Percentiles rank a stretch among this genome's conserved stretches.
Conservation (phyloP, 1,284 basidiomycete species). For the Microbotryum scabiosae region DNA sequence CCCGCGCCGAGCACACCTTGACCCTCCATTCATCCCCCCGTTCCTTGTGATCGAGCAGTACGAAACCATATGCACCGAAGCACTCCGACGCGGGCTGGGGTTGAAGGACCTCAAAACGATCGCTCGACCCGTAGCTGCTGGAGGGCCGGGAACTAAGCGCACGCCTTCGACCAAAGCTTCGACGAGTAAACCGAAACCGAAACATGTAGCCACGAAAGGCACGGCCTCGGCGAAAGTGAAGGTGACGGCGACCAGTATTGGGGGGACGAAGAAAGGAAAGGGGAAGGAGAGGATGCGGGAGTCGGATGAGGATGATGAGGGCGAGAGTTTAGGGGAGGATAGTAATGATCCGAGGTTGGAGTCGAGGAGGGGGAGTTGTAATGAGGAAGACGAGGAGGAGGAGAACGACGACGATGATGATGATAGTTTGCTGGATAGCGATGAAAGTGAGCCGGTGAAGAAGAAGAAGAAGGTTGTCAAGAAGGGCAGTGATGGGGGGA, state of each 20-base stretch:
- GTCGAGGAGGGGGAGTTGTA: not conserved
- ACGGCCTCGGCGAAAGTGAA: not conserved
- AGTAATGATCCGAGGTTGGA: not conserved
- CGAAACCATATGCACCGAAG: not conserved
- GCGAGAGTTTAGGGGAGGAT: not conserved
- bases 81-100: not conserved
- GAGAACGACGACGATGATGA: not conserved
- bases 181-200: slow-evolving; percentile 38
- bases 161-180: slow-evolving; percentile 69
- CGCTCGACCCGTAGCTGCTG: not conserved
- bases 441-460: not conserved
- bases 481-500: slow-evolving; percentile 6
- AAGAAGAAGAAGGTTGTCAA: not conserved
- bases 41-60: too few relatives aligned
- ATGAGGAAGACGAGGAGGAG: not conserved
- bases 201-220: not conserved
- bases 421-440: not conserved
- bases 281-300: not conserved
- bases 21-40: too few relatives aligned
- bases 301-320: not conserved
- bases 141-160: slow-evolving; percentile 79
- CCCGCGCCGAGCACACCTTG: too few relatives aligned
- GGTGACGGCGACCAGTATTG: not conserved
- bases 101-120: slow-evolving; percentile 1
- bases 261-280: not conserved